A percentile compares a stretch with the other conserved stretches of the same genome.
These are phyloP conservation scores for Hericium alpestre DNA, from an alignment of 768 basidiomycete genomes.

Conservation along the genomic window DNA sequence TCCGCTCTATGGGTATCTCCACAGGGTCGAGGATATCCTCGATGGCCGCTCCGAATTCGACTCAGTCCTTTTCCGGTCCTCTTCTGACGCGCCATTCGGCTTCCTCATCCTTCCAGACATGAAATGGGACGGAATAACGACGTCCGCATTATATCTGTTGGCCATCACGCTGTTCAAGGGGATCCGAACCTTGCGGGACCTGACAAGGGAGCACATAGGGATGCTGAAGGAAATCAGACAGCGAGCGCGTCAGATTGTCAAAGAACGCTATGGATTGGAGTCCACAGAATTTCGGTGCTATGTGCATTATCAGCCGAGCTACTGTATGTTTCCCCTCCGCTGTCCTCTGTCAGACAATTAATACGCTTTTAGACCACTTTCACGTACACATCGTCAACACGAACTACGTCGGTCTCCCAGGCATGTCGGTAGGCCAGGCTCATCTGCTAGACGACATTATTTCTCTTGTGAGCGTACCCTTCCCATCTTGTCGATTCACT, in stretches of 20 bases:
- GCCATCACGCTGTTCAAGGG: slow-evolving; percentile 55
- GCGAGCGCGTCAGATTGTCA: slow-evolving; percentile 41
- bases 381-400: slow-evolving; percentile 88
- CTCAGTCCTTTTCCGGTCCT: slow-evolving; percentile 54
- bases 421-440: slow-evolving; percentile 82
- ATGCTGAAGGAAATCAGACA: slow-evolving; percentile 57
- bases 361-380: slow-evolving; percentile 93
- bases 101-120: slow-evolving; percentile 89
- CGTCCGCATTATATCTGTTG: slow-evolving; percentile 77
- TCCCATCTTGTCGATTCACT: background rate
- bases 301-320: slow-evolving; percentile 92
- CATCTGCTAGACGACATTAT: slow-evolving; percentile 91
- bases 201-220: slow-evolving; percentile 50
- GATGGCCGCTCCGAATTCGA: slow-evolving; percentile 64
- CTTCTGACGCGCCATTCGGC: slow-evolving; percentile 31
- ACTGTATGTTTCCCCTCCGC: slow-evolving; percentile 47
- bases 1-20: background rate
- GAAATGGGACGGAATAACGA: slow-evolving; percentile 84
- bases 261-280: slow-evolving; percentile 56
- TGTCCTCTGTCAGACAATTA: background rate
- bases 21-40: slow-evolving; percentile 84
- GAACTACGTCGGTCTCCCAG: slow-evolving; percentile 46
- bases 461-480: slow-evolving; percentile 47
- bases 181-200: slow-evolving; percentile 69
- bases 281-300: slow-evolving; percentile 62